These are phyloP conservation scores for Hansfordia pulvinata DNA, from an alignment of 2,329 filamentous ascomycete species.

Conservation along the genomic window DNA sequence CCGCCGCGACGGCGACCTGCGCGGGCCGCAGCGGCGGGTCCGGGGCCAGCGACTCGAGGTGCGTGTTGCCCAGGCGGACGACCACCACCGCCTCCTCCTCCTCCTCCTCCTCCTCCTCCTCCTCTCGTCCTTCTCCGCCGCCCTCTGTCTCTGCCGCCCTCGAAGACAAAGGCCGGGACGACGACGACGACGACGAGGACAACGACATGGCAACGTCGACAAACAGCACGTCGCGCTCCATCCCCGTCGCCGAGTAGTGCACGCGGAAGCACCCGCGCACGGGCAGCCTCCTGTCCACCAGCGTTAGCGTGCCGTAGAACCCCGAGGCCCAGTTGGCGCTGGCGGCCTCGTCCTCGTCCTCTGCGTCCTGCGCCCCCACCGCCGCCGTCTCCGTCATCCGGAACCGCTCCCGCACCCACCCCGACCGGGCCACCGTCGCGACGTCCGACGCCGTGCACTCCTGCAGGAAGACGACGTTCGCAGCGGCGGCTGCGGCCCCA, in stretches of 20 bases:
- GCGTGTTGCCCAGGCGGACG: conserved; percentile 13
- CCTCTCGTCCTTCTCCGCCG: conserved; percentile 7
- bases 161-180: too few species aligned
- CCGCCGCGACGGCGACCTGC: conserved; percentile 9
- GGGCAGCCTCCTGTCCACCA: conserved; percentile 29
- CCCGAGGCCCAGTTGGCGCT: conserved; percentile 23
- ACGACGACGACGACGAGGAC: too few species aligned
- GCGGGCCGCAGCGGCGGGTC: conserved; percentile 11
- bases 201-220: conserved; percentile 28
- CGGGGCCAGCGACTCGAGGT: conserved; percentile 14
- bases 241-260: conserved; percentile 27
- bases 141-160: conserved; percentile 14
- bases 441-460: conserved; percentile 34
- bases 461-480: conserved; percentile 31
- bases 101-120: conserved; percentile 1
- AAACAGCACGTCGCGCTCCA: conserved; percentile 37
- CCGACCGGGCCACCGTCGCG: conserved; percentile 20
- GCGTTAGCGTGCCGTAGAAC: conserved; percentile 34
- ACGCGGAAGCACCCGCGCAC: conserved; percentile 30
- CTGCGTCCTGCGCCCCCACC: too few species aligned
- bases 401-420: conserved; percentile 32
- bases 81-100: conserved; percentile 1
- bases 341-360: too few species aligned
- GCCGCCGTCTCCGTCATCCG: too few species aligned
- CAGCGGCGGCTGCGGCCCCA: not conserved